Percentiles rank a stretch among this genome's conserved stretches.
Conservation (phyloP, 352 stramenopile species). For the Phytophthora pseudosyringae region DNA sequence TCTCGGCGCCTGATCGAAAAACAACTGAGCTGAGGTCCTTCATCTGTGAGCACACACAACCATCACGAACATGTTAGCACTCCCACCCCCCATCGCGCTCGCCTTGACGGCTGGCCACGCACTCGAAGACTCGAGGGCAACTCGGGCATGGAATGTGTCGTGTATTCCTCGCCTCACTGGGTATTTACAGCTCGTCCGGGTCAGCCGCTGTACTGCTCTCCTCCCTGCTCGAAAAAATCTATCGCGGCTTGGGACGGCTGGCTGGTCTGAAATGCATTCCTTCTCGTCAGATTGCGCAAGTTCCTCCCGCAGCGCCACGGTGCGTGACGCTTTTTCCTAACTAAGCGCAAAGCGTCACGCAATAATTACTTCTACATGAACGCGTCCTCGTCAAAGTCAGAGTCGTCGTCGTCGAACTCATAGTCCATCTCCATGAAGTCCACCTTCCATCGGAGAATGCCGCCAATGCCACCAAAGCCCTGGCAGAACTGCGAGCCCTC, state of each 20-base stretch:
- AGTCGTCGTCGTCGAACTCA: conserved; percentile 91
- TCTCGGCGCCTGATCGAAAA: no score
- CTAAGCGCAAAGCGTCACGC: conserved; percentile 46
- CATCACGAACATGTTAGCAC: conserved; percentile 13
- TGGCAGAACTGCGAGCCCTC: conserved; percentile 99
- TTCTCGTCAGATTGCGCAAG: conserved; percentile 32
- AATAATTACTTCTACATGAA: conserved; percentile 90
- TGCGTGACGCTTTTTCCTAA: conserved; percentile 42
- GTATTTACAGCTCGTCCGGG: conserved; percentile 29
- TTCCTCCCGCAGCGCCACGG: conserved; percentile 43
- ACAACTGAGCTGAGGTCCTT: no score
- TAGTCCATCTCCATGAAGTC: conserved; percentile 98
- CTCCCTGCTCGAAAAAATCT: conserved; percentile 36
- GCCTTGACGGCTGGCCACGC: not conserved
- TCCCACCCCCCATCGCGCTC: not conserved
- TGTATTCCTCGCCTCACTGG: conserved; percentile 37
- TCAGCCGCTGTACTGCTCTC: conserved; percentile 22
- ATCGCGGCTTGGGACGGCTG: conserved; percentile 26
- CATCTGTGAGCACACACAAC: not conserved
- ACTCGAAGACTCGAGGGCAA: conserved; percentile 10
- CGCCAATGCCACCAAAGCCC: conserved; percentile 99
- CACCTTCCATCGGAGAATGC: conserved; percentile 99
- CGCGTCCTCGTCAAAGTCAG: conserved; percentile 85
- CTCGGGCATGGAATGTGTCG: conserved; percentile 26
- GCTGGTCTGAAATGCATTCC: conserved; percentile 26